phyloP scores from a whole-genome alignment of 768 basidiomycete species.

The Antrodiella citrinella region DNA sequence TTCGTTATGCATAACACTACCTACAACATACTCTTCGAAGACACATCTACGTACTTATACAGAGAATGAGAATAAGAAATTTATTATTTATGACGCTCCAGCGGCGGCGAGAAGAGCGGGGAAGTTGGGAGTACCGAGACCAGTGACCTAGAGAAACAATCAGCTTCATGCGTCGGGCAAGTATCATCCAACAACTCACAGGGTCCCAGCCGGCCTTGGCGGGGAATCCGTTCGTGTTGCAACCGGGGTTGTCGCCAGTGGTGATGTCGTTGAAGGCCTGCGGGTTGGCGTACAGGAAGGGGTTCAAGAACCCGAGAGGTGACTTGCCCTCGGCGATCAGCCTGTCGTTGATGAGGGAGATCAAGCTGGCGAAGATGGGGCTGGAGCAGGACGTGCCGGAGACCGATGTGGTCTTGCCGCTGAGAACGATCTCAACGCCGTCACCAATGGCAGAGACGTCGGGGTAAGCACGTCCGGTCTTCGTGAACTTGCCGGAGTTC shows the following conservation, averaged over 20 bases:
- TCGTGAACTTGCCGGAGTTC: constrained; percentile 12
- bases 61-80: no score
- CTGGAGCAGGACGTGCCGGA: constrained; percentile 56
- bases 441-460: constrained; percentile 4
- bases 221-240: no score
- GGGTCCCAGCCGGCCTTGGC: no score
- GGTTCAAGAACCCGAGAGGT: constrained; percentile 30
- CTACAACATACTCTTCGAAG: no score
- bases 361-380: constrained; percentile 53
- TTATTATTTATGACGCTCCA: no score
- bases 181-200: no score
- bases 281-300: constrained; percentile 22
- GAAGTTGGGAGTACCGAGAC: no score
- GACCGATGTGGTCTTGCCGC: constrained; percentile 27
- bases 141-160: no score
- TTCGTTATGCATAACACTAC: no score
- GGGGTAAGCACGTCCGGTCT: constrained; percentile 12
- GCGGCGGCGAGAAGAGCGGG: no score
- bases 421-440: constrained; percentile 24
- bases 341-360: constrained; percentile 42
- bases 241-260: constrained; percentile 27
- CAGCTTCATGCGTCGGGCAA: no score
- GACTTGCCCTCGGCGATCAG: constrained; percentile 21
- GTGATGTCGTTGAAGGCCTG: constrained; percentile 28
- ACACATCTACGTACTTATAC: no score